A percentile compares a stretch with the other conserved stretches of the same genome.
phyloP scores from a whole-genome alignment of 225 moss, liverwort and hornwort genomes.

The Pseudisothecium myosuroides region DNA sequence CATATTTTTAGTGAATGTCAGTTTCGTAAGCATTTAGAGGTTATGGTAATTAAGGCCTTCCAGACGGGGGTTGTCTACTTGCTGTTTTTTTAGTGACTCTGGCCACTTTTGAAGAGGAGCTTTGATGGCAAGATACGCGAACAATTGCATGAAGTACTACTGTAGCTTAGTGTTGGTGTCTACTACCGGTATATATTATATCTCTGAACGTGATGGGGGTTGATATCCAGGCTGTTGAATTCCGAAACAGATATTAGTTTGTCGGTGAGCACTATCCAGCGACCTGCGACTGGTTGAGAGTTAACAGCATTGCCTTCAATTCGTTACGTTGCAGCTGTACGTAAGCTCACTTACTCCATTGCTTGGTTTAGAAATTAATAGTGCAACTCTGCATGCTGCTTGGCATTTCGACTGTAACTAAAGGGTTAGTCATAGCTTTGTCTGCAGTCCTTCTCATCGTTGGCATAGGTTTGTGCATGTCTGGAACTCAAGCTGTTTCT shows the following conservation, averaged over 20 bases:
- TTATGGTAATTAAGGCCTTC: not conserved
- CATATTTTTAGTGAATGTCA: too few relatives aligned
- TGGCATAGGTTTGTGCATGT: not conserved
- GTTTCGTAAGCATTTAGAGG: not conserved
- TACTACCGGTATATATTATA: not conserved
- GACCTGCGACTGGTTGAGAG: slow-evolving; percentile 49
- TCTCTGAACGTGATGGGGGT: not conserved
- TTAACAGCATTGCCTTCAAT: slow-evolving; percentile 19
- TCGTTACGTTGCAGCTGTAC: slow-evolving; percentile 45
- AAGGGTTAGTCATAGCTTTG: not conserved
- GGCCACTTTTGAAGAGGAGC: not conserved
- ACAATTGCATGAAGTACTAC: not conserved
- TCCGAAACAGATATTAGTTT: slow-evolving; percentile 66
- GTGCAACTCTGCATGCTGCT: not conserved
- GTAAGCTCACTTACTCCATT: slow-evolving; percentile 15
- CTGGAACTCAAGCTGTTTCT: not conserved
- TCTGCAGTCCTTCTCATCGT: not conserved
- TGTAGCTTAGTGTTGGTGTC: not conserved
- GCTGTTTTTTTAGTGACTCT: not conserved
- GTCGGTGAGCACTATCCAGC: slow-evolving; percentile 12
- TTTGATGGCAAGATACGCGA: not conserved
- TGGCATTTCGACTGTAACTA: not conserved
- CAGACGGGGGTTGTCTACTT: not conserved
- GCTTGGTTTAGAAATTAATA: not conserved
- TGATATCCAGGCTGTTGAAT: slow-evolving; percentile 47